Conservation (phyloP, 192 early-diverging fungal genomes). For the Chytriomyces confervae region DNA sequence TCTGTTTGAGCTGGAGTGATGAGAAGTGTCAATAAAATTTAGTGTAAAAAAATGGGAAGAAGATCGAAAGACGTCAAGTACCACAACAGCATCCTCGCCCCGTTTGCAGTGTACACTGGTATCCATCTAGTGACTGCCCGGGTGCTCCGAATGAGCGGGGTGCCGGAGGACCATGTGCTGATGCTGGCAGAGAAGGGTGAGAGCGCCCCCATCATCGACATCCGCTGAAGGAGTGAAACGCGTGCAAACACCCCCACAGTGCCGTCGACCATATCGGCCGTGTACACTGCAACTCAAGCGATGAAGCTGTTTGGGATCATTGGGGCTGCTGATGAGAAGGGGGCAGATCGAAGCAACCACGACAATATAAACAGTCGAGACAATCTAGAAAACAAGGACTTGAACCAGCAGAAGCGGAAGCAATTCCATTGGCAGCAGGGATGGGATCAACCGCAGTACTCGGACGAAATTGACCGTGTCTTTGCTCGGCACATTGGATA, state of each 20-base stretch:
- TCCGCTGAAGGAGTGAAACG: not conserved
- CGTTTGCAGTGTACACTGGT: not conserved
- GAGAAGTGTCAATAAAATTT: not conserved
- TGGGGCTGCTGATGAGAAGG: too few species aligned
- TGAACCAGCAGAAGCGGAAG: too few species aligned
- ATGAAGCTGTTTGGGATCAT: not conserved
- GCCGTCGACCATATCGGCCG: not conserved
- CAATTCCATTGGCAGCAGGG: not conserved
- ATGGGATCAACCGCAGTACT: conserved; percentile 29
- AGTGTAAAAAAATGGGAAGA: too few species aligned
- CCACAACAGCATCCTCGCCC: not conserved
- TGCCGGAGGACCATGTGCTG: not conserved
- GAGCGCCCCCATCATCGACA: not conserved
- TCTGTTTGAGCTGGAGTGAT: conserved; percentile 11
- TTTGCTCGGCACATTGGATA: conserved; percentile 41
- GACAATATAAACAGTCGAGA: too few species aligned
- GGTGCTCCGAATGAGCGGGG: not conserved
- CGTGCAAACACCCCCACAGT: not conserved
- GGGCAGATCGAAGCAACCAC: too few species aligned
- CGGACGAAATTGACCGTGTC: conserved; percentile 23
- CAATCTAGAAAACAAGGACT: too few species aligned
- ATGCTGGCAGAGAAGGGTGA: conserved; percentile 2
- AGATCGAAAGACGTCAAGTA: too few species aligned
- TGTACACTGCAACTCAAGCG: not conserved
- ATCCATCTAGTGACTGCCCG: not conserved